Base-by-base conservation (phyloP, 108 stramenopile genomes). In the Skeletonema tropicum region DNA sequence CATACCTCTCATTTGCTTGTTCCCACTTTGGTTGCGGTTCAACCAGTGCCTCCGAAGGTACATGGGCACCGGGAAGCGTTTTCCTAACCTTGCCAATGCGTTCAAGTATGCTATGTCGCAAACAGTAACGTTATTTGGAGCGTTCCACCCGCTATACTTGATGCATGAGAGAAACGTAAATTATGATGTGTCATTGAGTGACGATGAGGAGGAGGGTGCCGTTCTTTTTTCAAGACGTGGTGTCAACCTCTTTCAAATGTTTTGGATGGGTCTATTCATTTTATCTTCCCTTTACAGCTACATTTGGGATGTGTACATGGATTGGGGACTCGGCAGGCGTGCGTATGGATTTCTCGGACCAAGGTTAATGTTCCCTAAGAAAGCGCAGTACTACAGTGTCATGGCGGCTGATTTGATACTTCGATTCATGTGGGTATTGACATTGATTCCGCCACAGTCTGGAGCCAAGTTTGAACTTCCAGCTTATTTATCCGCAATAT, bases 261-360 rank as follows among this genome's bases (percentile, higher is more conserved):
- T 94, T 41, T 97, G 94, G 94, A 85, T 90, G 73, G 69, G 73
- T 15, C 78, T 95, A 17, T 94, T 95, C 76, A 73, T 97, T 29
- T 60, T 87, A 13, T 89, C 90, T 9, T 91, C 92, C 3, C 70
- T 94, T 10, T 97, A 96, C 73, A 89, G 87, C 52, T 96, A 90
- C 62, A 65, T 68, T 19, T 97, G 95, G 95, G 97, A 97, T 70
- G 94, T 97, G n/a, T 89, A 78, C 68, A 94, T 96, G 92, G 97
- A 97, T 86, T 97, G 31, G 26, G 26, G 26, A 29, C 26, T 29
- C 26, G 26, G 26, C 26, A 59, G 83, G 49, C 83, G 29, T 31
- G 65, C 87, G 46, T 85, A 87, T 75, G 77, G 74, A n/a, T 94
- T 88, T 73, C 76, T 97, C 29, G 94, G 94, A 11, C 88, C 92